Evolutionary conservation across 306 rosid genomes (phyloP).

Genomic region (Hylodesmum podocarpum): DNA sequence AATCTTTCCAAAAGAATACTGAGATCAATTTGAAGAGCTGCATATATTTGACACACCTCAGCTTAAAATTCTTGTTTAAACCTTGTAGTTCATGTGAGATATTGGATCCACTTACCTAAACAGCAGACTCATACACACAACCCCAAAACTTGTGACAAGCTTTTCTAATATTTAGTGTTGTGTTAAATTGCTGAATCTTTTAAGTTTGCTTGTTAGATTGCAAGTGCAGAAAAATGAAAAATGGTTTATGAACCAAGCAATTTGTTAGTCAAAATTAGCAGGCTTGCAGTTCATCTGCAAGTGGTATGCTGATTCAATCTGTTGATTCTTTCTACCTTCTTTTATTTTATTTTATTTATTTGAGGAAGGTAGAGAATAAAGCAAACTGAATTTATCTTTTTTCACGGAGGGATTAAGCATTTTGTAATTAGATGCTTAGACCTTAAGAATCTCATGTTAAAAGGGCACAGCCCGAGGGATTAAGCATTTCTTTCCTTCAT

Average conservation of each 20-base stretch:
- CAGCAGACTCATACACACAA: neutral
- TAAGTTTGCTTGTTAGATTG: neutral
- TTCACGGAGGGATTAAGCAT: neutral
- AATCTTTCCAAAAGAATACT: neutral
- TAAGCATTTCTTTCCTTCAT: neutral
- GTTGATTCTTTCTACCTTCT: neutral
- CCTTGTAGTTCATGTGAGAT: neutral
- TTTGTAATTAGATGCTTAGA: neutral
- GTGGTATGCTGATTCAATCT: conserved; percentile 18
- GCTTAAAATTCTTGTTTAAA: neutral
- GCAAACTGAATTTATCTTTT: no score
- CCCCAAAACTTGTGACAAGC: neutral
- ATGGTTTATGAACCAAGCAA: neutral
- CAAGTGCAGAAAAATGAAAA: neutral
- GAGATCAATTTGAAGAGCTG: neutral
- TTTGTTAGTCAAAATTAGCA: neutral
- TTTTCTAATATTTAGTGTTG: neutral
- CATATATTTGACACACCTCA: neutral
- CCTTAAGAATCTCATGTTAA: neutral
- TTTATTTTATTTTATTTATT: no score
- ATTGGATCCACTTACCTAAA: neutral
- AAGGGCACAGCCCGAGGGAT: neutral
- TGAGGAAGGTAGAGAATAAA: no score
- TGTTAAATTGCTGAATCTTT: neutral
- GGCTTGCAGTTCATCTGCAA: neutral